These are phyloP conservation scores for Nemania diffusa DNA, from an alignment of 2,329 filamentous ascomycete species.

Conservation along the genomic window DNA sequence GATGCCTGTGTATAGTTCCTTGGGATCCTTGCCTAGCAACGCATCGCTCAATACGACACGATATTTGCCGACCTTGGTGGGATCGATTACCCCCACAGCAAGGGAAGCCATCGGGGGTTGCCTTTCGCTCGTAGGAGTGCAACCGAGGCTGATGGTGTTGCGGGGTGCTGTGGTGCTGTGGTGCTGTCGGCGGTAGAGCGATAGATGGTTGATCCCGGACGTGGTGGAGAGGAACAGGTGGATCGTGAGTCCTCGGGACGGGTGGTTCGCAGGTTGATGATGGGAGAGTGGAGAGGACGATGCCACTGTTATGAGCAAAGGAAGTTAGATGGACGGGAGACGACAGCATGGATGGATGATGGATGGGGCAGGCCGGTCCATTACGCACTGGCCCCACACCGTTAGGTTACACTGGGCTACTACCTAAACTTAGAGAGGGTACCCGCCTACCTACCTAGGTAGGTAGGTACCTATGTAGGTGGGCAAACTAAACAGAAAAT, in stretches of 20 bases:
- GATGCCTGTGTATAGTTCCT: constrained; percentile 69
- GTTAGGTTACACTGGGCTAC: too few species aligned
- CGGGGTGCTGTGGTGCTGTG: not conserved
- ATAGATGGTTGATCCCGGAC: constrained; percentile 5
- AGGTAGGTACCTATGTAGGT: not conserved
- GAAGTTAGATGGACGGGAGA: not conserved
- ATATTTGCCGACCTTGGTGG: constrained; percentile 69
- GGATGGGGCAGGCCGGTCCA: not conserved
- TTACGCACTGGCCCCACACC: not conserved
- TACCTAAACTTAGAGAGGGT: too few species aligned
- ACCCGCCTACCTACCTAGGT: not conserved
- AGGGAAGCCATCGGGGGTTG: constrained; percentile 44
- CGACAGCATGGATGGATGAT: not conserved
- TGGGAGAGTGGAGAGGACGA: constrained; percentile 5
- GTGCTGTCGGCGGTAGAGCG: constrained; percentile 13
- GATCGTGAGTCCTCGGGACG: constrained; percentile 27
- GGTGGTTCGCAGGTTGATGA: constrained; percentile 24
- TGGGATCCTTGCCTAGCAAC: constrained; percentile 65
- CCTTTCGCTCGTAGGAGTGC: not conserved
- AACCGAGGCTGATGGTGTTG: not conserved
- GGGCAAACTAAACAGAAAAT: too few species aligned
- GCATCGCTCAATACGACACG: constrained; percentile 72
- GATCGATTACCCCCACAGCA: constrained; percentile 59
- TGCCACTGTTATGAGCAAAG: not conserved
- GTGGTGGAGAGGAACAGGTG: constrained; percentile 26